Conservation (phyloP, 176 grass and related monocot genomes). For the Triticum aestivum region DNA sequence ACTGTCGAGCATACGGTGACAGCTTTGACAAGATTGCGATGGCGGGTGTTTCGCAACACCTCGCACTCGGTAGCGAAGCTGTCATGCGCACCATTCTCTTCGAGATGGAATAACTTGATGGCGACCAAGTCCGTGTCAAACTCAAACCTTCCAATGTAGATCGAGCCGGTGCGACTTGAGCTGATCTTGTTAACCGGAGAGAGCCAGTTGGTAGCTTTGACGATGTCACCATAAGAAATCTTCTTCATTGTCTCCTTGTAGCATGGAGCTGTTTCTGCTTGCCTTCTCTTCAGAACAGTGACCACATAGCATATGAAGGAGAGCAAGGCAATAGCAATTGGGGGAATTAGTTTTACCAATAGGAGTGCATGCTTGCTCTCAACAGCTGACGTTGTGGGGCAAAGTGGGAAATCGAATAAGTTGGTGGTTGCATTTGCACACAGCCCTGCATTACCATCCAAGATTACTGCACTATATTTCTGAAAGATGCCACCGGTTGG, state of each 20-base stretch:
- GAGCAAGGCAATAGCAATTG: not conserved
- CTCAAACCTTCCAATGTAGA: slow-evolving; percentile 34
- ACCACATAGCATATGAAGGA: not conserved
- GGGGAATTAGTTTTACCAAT: slow-evolving; percentile 6
- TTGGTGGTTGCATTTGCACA: not conserved
- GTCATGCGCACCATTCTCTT: not conserved
- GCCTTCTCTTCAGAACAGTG: not conserved
- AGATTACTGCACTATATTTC: not conserved
- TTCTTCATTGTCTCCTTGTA: slow-evolving; percentile 33
- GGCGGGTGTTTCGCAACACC: slow-evolving; percentile 8
- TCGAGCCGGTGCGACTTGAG: slow-evolving; percentile 5
- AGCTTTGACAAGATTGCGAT: slow-evolving; percentile 27
- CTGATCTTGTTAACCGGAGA: not conserved
- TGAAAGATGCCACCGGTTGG: not conserved
- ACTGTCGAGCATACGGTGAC: slow-evolving; percentile 38
- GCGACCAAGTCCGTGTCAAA: slow-evolving; percentile 27
- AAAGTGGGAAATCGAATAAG: slow-evolving; percentile 21
- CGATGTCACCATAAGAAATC: slow-evolving; percentile 19
- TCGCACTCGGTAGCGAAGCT: slow-evolving; percentile 14
- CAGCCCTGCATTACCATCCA: not conserved
- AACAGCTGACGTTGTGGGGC: not conserved
- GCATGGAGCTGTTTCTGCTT: not conserved
- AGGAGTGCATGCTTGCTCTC: not conserved
- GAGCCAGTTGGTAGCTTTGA: slow-evolving; percentile 35
- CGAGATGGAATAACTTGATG: slow-evolving; percentile 28